Conservation (phyloP, 1,284 basidiomycete genomes). For the Spongispora temasekensis region DNA sequence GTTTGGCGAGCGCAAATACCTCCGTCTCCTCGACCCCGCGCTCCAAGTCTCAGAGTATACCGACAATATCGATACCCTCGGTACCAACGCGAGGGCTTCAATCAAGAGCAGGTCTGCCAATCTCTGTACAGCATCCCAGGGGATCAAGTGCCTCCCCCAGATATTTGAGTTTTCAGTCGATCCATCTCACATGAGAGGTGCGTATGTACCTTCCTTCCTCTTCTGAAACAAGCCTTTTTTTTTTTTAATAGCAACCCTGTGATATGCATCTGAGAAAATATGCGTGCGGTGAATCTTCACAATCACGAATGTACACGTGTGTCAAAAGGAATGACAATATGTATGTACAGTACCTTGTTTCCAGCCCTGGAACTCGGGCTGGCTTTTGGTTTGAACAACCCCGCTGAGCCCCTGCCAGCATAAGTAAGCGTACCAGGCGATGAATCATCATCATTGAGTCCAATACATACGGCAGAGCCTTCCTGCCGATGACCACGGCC, state of each 20-base stretch:
- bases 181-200: conserved; percentile 77
- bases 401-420: neutral
- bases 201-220: conserved; percentile 75
- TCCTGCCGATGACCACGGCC: conserved; percentile 54
- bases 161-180: conserved; percentile 55
- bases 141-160: too few relatives aligned
- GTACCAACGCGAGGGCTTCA: conserved; percentile 57
- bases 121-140: conserved; percentile 82
- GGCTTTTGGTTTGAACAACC: conserved; percentile 42
- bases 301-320: too few relatives aligned
- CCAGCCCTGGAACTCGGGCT: conserved; percentile 46
- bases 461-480: conserved; percentile 19
- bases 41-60: conserved; percentile 82
- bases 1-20: conserved; percentile 71
- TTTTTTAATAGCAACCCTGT: conserved; percentile 80
- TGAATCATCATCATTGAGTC: conserved; percentile 5
- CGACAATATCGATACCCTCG: conserved; percentile 79
- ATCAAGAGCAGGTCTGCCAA: conserved; percentile 66
- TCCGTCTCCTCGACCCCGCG: conserved; percentile 78
- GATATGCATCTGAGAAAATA: conserved; percentile 57
- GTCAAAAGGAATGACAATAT: conserved; percentile 15
- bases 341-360: too few relatives aligned
- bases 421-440: neutral
- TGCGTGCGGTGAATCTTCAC: conserved; percentile 6
- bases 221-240: conserved; percentile 82